A percentile compares a stretch with the other conserved stretches of the same genome.
phyloP scores from a whole-genome alignment of 1,139 yeast genomes.

The Saccharomyces uvarum region DNA sequence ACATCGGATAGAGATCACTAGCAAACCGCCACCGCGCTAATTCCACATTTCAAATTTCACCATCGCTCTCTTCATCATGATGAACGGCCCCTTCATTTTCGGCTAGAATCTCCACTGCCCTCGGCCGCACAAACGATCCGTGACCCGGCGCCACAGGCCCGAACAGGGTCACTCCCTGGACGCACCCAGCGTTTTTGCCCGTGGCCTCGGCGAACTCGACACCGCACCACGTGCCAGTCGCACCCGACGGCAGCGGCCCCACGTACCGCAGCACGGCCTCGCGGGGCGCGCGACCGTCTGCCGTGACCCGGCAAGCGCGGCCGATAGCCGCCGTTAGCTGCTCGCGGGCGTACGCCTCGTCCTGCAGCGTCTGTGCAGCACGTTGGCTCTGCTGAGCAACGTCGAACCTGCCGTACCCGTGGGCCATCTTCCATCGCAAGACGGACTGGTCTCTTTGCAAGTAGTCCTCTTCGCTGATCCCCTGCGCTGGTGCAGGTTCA shows the following conservation, averaged over 20 bases:
- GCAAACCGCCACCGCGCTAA: constrained; percentile 1
- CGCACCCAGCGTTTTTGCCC: constrained; percentile 79
- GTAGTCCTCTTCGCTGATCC: constrained; percentile 58
- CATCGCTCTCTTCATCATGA: background rate
- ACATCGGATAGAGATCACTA: background rate
- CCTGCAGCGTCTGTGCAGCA: background rate
- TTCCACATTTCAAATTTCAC: background rate
- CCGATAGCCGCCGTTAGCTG: background rate
- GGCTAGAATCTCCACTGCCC: constrained; percentile 10
- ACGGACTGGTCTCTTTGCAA: constrained; percentile 52
- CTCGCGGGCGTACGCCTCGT: background rate
- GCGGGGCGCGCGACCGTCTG: constrained; percentile 49
- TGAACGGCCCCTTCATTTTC: background rate
- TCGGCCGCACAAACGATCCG: constrained; percentile 59
- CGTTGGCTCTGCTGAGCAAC: constrained; percentile 31
- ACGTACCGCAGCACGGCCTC: constrained; percentile 44
- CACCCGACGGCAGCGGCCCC: constrained; percentile 52
- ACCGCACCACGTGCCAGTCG: constrained; percentile 63
- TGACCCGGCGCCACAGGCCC: constrained; percentile 41
- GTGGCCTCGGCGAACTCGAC: constrained; percentile 60
- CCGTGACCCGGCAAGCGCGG: constrained; percentile 11
- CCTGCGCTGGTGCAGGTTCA: constrained; percentile 40
- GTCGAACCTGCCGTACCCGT: constrained; percentile 62
- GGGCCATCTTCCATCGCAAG: constrained; percentile 60
- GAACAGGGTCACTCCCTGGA: constrained; percentile 61